Evolutionary conservation across 176 grass and related monocot species (phyloP).

Genomic region (Typha latifolia): DNA sequence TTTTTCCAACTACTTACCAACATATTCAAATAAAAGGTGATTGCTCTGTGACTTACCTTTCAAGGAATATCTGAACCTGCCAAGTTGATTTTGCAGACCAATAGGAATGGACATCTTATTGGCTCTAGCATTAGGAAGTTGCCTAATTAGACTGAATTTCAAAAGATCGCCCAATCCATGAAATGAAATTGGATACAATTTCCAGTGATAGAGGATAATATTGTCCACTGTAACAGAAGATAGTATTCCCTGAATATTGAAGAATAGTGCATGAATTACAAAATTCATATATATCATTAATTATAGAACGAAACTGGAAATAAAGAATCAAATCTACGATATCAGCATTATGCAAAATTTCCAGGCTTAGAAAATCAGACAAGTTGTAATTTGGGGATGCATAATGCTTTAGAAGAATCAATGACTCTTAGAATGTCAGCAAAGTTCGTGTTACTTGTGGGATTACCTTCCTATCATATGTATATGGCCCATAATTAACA

Average conservation of each 20-base stretch:
- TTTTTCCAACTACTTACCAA: no score
- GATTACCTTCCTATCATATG: constrained; percentile 80
- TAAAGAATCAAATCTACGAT: not conserved
- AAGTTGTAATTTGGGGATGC: no score
- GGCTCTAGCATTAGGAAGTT: constrained; percentile 28
- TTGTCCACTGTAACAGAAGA: constrained; percentile 63
- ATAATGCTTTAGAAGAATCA: no score
- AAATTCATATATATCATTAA: not conserved
- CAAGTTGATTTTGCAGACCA: constrained; percentile 20
- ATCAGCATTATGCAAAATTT: not conserved
- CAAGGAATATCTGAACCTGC: constrained; percentile 11
- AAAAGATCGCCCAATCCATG: constrained; percentile 35
- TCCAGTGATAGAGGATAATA: constrained; percentile 51
- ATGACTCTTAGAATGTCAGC: not conserved
- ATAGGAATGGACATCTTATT: constrained; percentile 18
- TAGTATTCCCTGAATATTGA: constrained; percentile 66
- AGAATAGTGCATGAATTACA: not conserved
- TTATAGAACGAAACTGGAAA: not conserved
- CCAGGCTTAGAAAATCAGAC: no score
- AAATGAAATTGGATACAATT: constrained; percentile 59
- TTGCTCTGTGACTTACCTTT: constrained; percentile 27
- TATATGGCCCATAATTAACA: constrained; percentile 68
- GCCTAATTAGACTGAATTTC: constrained; percentile 34
- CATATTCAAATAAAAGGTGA: not conserved
- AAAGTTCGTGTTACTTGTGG: constrained; percentile 1